phyloP scores from a whole-genome alignment of 768 basidiomycete genomes.

The Lactarius quietus region DNA sequence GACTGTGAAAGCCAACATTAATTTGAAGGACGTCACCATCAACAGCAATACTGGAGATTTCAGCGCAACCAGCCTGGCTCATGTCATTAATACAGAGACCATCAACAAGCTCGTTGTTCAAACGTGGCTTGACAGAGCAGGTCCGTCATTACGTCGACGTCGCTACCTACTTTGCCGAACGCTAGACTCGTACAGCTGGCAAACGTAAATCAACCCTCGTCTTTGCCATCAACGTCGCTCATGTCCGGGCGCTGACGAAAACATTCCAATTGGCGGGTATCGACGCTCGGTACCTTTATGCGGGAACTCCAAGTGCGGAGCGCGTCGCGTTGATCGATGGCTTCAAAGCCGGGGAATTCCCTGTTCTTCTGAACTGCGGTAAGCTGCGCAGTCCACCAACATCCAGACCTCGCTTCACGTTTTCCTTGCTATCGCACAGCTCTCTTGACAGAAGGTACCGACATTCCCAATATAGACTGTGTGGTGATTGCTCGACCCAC shows the following conservation, averaged over 20 bases:
- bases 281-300: constrained; percentile 80
- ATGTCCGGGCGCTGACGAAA: constrained; percentile 71
- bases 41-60: constrained; percentile 77
- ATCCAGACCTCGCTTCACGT: background rate
- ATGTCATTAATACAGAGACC: constrained; percentile 74
- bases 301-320: constrained; percentile 59
- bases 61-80: constrained; percentile 69
- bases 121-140: constrained; percentile 82
- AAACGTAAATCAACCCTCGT: constrained; percentile 82
- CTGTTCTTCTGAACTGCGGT: constrained; percentile 91
- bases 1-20: constrained; percentile 67
- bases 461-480: constrained; percentile 94
- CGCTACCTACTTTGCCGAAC: constrained; percentile 6
- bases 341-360: constrained; percentile 72
- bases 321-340: constrained; percentile 58
- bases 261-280: constrained; percentile 71
- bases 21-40: constrained; percentile 63
- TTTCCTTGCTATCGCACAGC: constrained; percentile 39
- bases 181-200: constrained; percentile 33
- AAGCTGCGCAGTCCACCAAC: constrained; percentile 21
- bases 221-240: constrained; percentile 85
- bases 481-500: constrained; percentile 86
- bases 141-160: constrained; percentile 37
- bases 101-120: constrained; percentile 77
- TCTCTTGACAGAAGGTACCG: constrained; percentile 89